A percentile compares a stretch with the other conserved stretches of the same genome.
Conservation (phyloP, 352 stramenopile species). For the Phytophthora vignae region DNA sequence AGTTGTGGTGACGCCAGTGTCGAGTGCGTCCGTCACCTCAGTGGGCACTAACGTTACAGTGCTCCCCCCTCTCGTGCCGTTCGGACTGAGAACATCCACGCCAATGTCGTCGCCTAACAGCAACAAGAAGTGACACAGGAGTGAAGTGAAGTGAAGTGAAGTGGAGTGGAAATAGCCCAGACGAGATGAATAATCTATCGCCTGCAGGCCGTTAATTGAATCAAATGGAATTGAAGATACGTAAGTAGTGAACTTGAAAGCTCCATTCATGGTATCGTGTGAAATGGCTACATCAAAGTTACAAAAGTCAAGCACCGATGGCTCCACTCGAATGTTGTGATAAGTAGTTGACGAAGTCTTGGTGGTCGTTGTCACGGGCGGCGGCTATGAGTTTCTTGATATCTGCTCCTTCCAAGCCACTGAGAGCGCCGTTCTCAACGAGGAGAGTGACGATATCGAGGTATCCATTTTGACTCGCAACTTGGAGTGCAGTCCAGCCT, state of each 20-base stretch:
- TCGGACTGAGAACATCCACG: constrained; percentile 12
- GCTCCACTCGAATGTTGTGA: background rate
- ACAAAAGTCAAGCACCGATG: background rate
- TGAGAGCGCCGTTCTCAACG: constrained; percentile 1
- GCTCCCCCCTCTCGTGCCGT: constrained; percentile 29
- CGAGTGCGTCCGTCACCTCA: constrained; percentile 14
- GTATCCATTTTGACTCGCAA: constrained; percentile 12
- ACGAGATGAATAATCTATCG: background rate
- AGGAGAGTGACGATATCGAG: constrained; percentile 13
- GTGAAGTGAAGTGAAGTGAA: background rate
- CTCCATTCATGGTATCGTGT: too few species aligned
- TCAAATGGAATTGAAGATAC: constrained; percentile 12
- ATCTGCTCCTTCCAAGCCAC: constrained; percentile 1
- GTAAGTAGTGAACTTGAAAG: background rate
- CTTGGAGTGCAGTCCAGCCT: constrained; percentile 7
- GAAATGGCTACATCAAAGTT: background rate
- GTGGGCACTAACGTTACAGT: constrained; percentile 5
- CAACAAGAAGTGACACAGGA: constrained; percentile 19
- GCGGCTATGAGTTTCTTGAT: background rate
- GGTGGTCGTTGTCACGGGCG: background rate
- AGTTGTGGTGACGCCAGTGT: constrained; percentile 1
- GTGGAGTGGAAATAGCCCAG: constrained; percentile 4
- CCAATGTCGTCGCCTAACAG: constrained; percentile 20
- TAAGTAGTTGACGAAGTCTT: constrained; percentile 1
- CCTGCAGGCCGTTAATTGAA: constrained; percentile 19